A percentile compares a stretch with the other conserved stretches of the same genome.
Evolutionary conservation across 2,329 filamentous ascomycete genomes (phyloP).

Genomic region (Amesomyces nigricolor): DNA sequence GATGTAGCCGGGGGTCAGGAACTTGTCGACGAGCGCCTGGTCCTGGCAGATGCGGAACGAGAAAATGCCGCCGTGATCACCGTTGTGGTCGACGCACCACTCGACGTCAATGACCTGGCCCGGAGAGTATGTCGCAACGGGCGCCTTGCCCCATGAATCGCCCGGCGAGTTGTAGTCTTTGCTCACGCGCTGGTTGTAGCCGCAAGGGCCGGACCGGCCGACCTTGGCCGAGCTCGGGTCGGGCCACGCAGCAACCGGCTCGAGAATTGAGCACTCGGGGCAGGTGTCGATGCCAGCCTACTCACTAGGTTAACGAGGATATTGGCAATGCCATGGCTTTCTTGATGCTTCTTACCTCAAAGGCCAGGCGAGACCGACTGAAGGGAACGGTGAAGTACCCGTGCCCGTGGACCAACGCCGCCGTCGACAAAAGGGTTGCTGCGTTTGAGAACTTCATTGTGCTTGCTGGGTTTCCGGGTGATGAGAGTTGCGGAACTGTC

Average conservation of each 20-base stretch:
- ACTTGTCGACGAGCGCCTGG: conserved; percentile 45
- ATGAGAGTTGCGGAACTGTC: background rate
- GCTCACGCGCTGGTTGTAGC: conserved; percentile 48
- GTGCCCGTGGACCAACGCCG: conserved; percentile 32
- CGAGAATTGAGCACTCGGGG: conserved; percentile 50
- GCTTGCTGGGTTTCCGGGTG: background rate
- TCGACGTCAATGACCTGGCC: conserved; percentile 45
- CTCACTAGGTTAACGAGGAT: background rate
- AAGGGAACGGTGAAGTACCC: conserved; percentile 41
- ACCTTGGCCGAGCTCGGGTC: conserved; percentile 41
- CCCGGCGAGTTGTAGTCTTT: conserved; percentile 48
- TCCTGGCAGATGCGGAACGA: conserved; percentile 49
- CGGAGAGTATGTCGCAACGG: conserved; percentile 40
- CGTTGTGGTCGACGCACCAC: conserved; percentile 53
- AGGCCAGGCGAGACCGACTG: conserved; percentile 41
- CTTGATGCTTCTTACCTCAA: conserved; percentile 32
- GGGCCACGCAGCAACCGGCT: conserved; percentile 47
- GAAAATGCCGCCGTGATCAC: conserved; percentile 54
- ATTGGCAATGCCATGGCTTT: no score
- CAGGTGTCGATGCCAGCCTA: conserved; percentile 46
- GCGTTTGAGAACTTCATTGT: conserved; percentile 21
- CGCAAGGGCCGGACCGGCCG: conserved; percentile 45
- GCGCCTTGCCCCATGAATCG: conserved; percentile 38
- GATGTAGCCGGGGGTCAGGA: conserved; percentile 42
- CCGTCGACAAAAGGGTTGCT: conserved; percentile 12